Conservation (phyloP, 208 protist genomes). For the Leishmania turanica region DNA sequence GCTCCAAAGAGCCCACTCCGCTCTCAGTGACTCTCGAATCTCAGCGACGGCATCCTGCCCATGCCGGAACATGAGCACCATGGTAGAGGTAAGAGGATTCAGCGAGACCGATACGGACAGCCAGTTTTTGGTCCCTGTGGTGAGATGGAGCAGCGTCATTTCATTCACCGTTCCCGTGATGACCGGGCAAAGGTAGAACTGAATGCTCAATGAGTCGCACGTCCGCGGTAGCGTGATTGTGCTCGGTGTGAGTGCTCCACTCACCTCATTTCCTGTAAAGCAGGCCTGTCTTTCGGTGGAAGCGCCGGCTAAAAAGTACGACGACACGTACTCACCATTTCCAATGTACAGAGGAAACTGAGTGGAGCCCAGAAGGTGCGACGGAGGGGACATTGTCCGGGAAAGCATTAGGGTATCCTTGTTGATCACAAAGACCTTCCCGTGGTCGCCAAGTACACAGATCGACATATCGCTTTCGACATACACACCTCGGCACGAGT, state of each 20-base stretch:
- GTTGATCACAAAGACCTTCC: constrained; percentile 50
- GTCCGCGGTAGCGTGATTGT: constrained; percentile 48
- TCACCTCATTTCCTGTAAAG: constrained; percentile 41
- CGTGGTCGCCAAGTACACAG: constrained; percentile 41
- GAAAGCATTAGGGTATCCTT: constrained; percentile 43
- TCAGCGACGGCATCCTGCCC: constrained; percentile 62
- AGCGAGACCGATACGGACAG: constrained; percentile 52
- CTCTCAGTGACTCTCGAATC: constrained; percentile 58
- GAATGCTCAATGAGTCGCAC: constrained; percentile 75
- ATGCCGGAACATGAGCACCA: constrained; percentile 71
- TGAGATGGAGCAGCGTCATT: constrained; percentile 54
- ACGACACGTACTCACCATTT: constrained; percentile 49
- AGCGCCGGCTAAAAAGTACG: constrained; percentile 41
- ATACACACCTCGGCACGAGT: constrained; percentile 35
- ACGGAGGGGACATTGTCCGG: constrained; percentile 23
- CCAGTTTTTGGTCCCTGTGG: constrained; percentile 51
- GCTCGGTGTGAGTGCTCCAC: constrained; percentile 43
- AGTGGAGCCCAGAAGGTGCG: background rate
- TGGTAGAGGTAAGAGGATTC: constrained; percentile 40
- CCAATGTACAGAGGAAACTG: constrained; percentile 58
- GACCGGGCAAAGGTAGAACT: constrained; percentile 69
- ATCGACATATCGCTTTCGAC: constrained; percentile 44
- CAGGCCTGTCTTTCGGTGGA: constrained; percentile 15
- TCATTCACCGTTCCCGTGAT: constrained; percentile 31
- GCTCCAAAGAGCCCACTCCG: constrained; percentile 76